Base-by-base conservation (phyloP, 208 protist genomes). In the Trypanosoma lewisi region DNA sequence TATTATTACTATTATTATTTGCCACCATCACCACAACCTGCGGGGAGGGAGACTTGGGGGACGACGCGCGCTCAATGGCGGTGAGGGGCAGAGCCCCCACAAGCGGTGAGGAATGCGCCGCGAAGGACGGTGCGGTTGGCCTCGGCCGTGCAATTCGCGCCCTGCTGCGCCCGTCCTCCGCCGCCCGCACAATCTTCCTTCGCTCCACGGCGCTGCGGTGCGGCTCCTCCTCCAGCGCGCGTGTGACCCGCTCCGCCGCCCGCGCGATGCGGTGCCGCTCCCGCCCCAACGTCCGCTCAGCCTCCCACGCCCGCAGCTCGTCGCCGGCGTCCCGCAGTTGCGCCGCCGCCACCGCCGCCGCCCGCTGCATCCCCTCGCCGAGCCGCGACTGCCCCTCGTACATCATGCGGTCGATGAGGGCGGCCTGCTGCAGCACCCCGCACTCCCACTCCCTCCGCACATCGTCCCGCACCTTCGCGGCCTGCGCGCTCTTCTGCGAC, bases 231-330 rank as follows among this genome's bases (percentile, higher is more conserved):
- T 56, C 41, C 14, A 72, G 42, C n/a, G 70, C 65, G 12, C n/a
- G 48, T 25, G 82, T 71, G 19, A 73, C 54, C 1, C 50, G 21
- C 45, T 60, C 65, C 39, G 60, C 67, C 21, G 64, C 86, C n/a
- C 64, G 28, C 21, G 82, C 86, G 16, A 93, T 60, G 0, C 75
- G 75, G 57, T 77, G 73, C 0, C 86, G 69, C 9, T 78, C 80
- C 6, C 44, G 48, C 49, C 83, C 81, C 21, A 93, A 48, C 8
- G 63, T 23, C 33, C 70, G 70, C 53, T 93, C 83, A 7, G 78
- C 77, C 16, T 33, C 56, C 86, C 86, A 93, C 39, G 86, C 86
- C 49, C 41, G 28, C 1, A 71, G 63, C 66, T 90, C 86, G 19
- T 44, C 47, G 9, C 25, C 12, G 0, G 81, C 77, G 8, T 66